A percentile compares a stretch with the other conserved stretches of the same genome.
Conservation (phyloP, 169 alveolate genomes). For the Theileria parva region DNA sequence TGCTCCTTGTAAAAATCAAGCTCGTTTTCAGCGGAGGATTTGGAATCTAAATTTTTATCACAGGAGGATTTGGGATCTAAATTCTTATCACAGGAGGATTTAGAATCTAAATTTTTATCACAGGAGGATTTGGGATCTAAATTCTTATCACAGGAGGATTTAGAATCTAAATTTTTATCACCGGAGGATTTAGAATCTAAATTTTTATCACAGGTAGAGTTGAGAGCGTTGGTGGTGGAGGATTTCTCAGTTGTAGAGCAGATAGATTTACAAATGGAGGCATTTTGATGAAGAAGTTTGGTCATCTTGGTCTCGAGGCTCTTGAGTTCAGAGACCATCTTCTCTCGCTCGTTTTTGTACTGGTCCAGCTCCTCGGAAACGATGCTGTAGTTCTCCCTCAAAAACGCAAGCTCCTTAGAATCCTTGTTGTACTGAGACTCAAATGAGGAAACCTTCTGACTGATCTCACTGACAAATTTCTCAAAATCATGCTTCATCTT, state of each 20-base stretch:
- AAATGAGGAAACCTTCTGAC: slow-evolving; percentile 14
- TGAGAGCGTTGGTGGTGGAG: neutral
- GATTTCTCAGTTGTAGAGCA: neutral
- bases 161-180: neutral
- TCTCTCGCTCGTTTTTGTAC: slow-evolving; percentile 12
- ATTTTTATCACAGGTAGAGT: neutral
- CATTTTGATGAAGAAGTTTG: neutral
- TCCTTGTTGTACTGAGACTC: neutral
- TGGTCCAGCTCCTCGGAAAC: slow-evolving; percentile 1
- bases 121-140: neutral
- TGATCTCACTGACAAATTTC: neutral
- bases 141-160: neutral
- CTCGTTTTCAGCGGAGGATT: neutral
- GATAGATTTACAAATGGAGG: slow-evolving; percentile 5
- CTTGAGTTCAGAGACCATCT: neutral
- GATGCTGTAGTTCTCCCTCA: slow-evolving; percentile 1
- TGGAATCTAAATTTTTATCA: neutral
- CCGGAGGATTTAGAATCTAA: neutral
- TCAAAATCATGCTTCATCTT: slow-evolving; percentile 6
- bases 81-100: neutral
- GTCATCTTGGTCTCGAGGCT: neutral
- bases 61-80: neutral
- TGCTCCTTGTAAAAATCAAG: slow-evolving; percentile 35
- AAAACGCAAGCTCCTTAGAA: neutral
- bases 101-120: neutral